Base-by-base conservation (phyloP, 208 protist species). In the Vickermania ingenoplastis region DNA sequence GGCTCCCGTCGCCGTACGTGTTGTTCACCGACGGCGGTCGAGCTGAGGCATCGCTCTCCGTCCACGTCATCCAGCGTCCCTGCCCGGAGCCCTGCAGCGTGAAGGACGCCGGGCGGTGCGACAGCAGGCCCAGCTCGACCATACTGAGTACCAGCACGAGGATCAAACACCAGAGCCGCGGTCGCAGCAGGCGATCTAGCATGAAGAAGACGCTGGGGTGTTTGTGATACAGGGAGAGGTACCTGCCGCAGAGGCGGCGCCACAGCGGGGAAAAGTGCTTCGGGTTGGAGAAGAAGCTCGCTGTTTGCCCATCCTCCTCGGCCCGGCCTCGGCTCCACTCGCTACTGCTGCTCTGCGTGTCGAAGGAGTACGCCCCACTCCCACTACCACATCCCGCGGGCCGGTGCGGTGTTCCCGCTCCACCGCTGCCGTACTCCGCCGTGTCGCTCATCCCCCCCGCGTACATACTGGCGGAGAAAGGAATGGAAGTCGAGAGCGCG, bases 101-200 rank as follows among this genome's bases (percentile, higher is more conserved):
- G 36, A 45, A 45, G 36, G 36, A 45, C 36, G 36, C 11, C 36
- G 36, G 36, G 36, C 54, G 63, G 14, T 75, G 73, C 51, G 74
- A 67, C 23, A 77, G 61, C 21, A 71, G 52, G 22, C 70, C 66
- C n/a, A 87, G 54, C 56, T 87, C 76, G 23, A 74, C 65, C 2
- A 87, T 31, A 14, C 67, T 83, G 36, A 82, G 30, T 31, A 59
- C 73, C 3, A 83, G 48, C 7, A 69, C 69, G 7, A 67, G 48
- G 2, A 64, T 41, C 24, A 78, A 65, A 31, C 67, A 68, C 72
- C 76, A 83, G 23, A 75, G 57, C 1, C 75, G 70, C 0, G 71
- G 67, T 59, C 75, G 65, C 7, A 81, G 53, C 14, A 81, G 31
- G 36, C 36, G 36, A 45, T 45, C 36, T 17, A 45, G 11, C 36